Evolutionary conservation across 179 eudicot genomes (phyloP).

Genomic region (Silene coronaria): DNA sequence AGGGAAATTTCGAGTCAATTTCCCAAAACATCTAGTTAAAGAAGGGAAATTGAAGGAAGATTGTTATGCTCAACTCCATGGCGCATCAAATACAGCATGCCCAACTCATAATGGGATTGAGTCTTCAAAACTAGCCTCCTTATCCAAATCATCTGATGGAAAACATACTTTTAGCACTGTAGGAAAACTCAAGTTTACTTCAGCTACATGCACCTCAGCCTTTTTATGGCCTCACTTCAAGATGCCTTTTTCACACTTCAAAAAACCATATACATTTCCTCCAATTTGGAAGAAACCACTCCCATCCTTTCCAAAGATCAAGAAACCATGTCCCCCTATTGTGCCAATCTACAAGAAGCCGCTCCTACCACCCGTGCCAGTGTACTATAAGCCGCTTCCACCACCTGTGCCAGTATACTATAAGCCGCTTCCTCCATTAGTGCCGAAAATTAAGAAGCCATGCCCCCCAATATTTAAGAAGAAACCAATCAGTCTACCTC

Average conservation of each 20-base stretch:
- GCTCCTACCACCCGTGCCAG: conserved; percentile 27
- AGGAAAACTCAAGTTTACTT: conserved; percentile 48
- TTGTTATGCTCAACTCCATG: conserved; percentile 68
- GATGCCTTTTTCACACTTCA: conserved; percentile 19
- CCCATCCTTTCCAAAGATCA: conserved; percentile 11
- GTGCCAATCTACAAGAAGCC: conserved; percentile 24
- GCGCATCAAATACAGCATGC: conserved; percentile 52
- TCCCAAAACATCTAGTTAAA: conserved; percentile 37
- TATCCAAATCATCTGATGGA: conserved; percentile 27
- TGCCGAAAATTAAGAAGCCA: conserved; percentile 9
- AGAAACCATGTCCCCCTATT: conserved; percentile 15
- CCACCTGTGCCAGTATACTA: conserved; percentile 27
- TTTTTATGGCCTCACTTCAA: conserved; percentile 53
- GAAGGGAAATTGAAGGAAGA: conserved; percentile 43
- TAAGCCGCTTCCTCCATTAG: background rate
- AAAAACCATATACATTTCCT: conserved; percentile 13
- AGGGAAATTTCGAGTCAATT: conserved; percentile 50
- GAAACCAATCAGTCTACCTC: background rate
- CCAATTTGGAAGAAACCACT: conserved; percentile 24
- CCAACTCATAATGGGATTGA: conserved; percentile 35
- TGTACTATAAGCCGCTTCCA: conserved; percentile 20
- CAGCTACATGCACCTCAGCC: conserved; percentile 58
- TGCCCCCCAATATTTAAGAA: conserved; percentile 10
- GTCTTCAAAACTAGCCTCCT: conserved; percentile 35
- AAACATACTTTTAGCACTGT: conserved; percentile 35